Percentiles rank a stretch among this genome's conserved stretches.
These are phyloP conservation scores for Penicillium concentricum DNA, from an alignment of 2,329 filamentous ascomycete genomes.

Conservation along the genomic window DNA sequence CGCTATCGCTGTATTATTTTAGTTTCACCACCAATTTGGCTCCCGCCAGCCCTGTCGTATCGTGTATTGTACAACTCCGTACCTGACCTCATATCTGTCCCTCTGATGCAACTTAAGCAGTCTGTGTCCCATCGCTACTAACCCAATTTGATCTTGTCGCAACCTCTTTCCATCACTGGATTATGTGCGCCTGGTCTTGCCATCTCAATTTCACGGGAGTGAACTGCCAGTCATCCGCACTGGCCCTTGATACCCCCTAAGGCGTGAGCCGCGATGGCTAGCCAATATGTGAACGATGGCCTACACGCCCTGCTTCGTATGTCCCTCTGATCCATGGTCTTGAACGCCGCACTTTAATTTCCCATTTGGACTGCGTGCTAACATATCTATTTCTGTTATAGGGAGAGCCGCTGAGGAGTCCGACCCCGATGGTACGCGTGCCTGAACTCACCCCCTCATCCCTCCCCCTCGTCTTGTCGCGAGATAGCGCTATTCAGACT, in stretches of 20 bases:
- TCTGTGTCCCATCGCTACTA: conserved; percentile 3
- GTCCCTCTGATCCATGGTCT: conserved; percentile 13
- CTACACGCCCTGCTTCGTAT: conserved; percentile 38
- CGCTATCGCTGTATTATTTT: not conserved
- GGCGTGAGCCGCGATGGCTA: conserved; percentile 33
- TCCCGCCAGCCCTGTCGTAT: conserved; percentile 3
- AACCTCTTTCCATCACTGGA: conserved; percentile 17
- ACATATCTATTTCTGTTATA: conserved; percentile 19
- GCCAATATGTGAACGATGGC: conserved; percentile 36
- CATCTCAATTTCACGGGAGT: conserved; percentile 35
- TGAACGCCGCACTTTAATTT: not conserved
- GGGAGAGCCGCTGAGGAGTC: conserved; percentile 39
- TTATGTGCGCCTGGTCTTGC: conserved; percentile 39
- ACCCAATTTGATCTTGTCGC: conserved; percentile 8
- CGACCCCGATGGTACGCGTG: conserved; percentile 40
- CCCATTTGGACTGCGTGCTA: conserved; percentile 11
- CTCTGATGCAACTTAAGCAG: conserved; percentile 20
- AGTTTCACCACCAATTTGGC: not conserved
- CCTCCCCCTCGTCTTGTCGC: conserved; percentile 4
- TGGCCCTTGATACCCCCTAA: conserved; percentile 25
- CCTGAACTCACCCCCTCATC: conserved; percentile 10
- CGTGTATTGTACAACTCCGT: conserved; percentile 10
- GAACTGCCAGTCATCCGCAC: conserved; percentile 30
- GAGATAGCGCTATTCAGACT: conserved; percentile 3
- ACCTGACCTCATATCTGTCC: conserved; percentile 15